Evolutionary conservation across 164 flowering plant genomes (phyloP).

Genomic region (Paratinospora sagittata): DNA sequence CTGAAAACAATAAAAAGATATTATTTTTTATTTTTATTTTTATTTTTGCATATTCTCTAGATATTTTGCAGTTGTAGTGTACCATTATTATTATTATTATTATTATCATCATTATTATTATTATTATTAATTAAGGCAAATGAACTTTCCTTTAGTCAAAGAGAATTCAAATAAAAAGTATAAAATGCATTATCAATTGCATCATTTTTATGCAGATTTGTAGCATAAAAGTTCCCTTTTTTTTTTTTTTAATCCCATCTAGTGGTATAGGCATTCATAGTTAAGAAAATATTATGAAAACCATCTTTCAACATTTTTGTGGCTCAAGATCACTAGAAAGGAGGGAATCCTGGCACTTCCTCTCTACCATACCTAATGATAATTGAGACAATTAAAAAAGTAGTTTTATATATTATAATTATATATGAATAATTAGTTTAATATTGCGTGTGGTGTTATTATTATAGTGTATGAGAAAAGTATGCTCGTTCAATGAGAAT

Average conservation of each 20-base stretch:
- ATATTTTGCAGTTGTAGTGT: too few relatives aligned
- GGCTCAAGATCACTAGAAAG: not conserved
- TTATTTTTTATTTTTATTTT: too few relatives aligned
- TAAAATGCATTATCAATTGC: not conserved
- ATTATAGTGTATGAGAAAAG: not conserved
- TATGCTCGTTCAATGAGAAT: not conserved
- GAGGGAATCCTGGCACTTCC: not conserved
- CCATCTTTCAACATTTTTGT: not conserved
- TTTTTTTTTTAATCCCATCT: not conserved
- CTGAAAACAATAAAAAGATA: too few relatives aligned
- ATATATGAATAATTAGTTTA: not conserved
- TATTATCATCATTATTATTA: too few relatives aligned
- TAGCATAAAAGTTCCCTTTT: not conserved
- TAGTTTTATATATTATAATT: not conserved
- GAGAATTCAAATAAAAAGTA: not conserved
- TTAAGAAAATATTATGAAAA: not conserved
- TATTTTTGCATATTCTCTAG: too few relatives aligned
- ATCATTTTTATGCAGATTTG: too few relatives aligned
- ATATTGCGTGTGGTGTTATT: not conserved
- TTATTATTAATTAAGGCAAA: too few relatives aligned
- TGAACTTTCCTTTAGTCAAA: too few relatives aligned
- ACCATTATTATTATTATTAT: too few relatives aligned
- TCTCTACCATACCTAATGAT: not conserved
- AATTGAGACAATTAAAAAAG: not conserved
- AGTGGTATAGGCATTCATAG: not conserved